Percentiles rank a stretch among this genome's conserved stretches.
Conservation (phyloP, 2,329 filamentous ascomycete species). For the Cercospora sojina region DNA sequence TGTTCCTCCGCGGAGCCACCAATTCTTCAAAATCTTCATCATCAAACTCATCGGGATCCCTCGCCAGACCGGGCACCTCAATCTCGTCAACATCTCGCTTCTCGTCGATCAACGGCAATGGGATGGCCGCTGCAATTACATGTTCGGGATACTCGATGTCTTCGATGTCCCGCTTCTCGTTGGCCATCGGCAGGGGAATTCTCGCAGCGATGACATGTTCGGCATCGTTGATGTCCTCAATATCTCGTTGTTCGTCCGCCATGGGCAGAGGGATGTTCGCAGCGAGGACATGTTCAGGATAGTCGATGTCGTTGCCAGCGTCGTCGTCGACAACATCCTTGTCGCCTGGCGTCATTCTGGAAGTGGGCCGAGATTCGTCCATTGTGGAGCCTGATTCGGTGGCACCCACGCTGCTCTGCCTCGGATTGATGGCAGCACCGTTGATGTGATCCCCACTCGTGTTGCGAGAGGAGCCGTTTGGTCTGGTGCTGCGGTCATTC, state of each 20-base stretch:
- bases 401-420: conserved; percentile 25
- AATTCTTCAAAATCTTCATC: conserved; percentile 24
- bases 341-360: conserved; percentile 17
- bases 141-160: conserved; percentile 59
- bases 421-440: conserved; percentile 22
- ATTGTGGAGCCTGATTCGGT: conserved; percentile 26
- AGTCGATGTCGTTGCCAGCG: conserved; percentile 33
- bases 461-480: conserved; percentile 23
- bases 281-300: conserved; percentile 46
- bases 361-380: conserved; percentile 26
- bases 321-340: conserved; percentile 13
- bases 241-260: conserved; percentile 61
- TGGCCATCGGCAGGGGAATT: conserved; percentile 65
- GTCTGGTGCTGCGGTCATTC: conserved; percentile 8
- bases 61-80: conserved; percentile 69
- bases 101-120: conserved; percentile 63
- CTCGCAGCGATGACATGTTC: conserved; percentile 50
- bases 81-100: conserved; percentile 75
- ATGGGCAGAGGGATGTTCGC: conserved; percentile 68
- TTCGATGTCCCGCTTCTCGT: conserved; percentile 64
- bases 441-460: conserved; percentile 22
- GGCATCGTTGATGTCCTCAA: conserved; percentile 64
- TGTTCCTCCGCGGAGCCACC: conserved; percentile 26
- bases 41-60: conserved; percentile 60
- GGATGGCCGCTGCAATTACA: conserved; percentile 57